These are phyloP conservation scores for Kazachstania kunashirensis DNA, from an alignment of 805 yeast genomes.

Conservation along the genomic window DNA sequence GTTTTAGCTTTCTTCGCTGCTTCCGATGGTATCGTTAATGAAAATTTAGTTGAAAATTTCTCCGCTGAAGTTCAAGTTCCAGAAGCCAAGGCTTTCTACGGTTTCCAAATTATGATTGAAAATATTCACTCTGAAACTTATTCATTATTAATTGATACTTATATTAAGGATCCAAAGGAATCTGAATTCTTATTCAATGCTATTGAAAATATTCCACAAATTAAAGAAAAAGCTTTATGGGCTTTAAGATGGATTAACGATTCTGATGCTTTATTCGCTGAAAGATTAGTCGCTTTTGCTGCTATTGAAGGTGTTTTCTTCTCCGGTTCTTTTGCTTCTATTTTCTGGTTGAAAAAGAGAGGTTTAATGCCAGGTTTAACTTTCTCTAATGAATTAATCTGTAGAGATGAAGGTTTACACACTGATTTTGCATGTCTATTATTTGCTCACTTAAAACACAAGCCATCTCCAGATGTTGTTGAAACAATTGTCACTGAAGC, in stretches of 20 bases:
- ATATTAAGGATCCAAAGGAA: constrained; percentile 93
- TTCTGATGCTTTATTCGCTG: constrained; percentile 80
- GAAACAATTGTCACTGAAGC: constrained; percentile 89
- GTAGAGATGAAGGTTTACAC: constrained; percentile 98
- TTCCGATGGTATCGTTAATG: constrained; percentile 96
- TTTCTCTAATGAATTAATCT: constrained; percentile 92
- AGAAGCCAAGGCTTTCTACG: constrained; percentile 97
- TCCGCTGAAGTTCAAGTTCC: constrained; percentile 95
- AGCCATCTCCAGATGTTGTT: constrained; percentile 72
- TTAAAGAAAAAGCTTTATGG: constrained; percentile 97
- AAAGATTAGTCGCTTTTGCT: constrained; percentile 95
- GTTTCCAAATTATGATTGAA: constrained; percentile 99
- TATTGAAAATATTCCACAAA: constrained; percentile 91
- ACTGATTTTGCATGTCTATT: constrained; percentile 96
- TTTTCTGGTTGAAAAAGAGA: constrained; percentile 97
- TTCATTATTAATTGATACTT: constrained; percentile 87
- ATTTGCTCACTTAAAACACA: constrained; percentile 84
- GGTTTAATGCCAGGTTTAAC: constrained; percentile 99
- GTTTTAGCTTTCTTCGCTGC: constrained; percentile 98
- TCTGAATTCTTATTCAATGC: constrained; percentile 87
- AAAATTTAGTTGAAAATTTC: constrained; percentile 93
- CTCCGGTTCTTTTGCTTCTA: constrained; percentile 96
- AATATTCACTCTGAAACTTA: constrained; percentile 97
- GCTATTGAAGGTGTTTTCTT: constrained; percentile 99
- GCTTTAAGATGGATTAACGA: constrained; percentile 95